Conservation (phyloP, 78 protist species). For the Pigoraptor vietnamica region DNA sequence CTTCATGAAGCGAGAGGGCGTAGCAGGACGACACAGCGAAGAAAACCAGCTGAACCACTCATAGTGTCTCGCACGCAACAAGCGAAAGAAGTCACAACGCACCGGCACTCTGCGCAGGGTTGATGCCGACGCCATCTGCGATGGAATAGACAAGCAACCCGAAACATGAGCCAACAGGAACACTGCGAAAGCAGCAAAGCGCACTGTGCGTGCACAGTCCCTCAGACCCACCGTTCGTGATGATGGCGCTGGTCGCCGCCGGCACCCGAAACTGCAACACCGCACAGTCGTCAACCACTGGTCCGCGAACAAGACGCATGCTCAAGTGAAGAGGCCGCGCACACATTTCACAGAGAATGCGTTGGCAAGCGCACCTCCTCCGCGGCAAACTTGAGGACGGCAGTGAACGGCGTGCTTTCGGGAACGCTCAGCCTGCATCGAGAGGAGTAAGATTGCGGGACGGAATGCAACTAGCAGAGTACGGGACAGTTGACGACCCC, state of each 20-base stretch:
- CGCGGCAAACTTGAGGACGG: constrained; percentile 80
- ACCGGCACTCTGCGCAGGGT: constrained; percentile 79
- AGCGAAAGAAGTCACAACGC: neutral
- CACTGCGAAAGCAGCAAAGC: neutral
- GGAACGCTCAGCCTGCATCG: constrained; percentile 65
- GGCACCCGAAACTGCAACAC: constrained; percentile 63
- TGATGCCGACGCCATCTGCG: constrained; percentile 85
- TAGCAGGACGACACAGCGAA: no score
- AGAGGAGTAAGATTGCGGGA: no score
- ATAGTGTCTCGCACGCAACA: no score
- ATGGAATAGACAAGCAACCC: neutral
- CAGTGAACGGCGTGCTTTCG: constrained; percentile 86
- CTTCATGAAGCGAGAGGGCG: no score
- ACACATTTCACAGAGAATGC: neutral
- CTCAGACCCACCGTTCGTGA: constrained; percentile 50
- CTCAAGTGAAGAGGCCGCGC: neutral
- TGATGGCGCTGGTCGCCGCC: constrained; percentile 60
- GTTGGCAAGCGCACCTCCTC: constrained; percentile 55
- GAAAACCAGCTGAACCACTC: neutral
- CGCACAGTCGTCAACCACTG: neutral
- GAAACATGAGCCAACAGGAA: neutral
- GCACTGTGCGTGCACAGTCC: no score
- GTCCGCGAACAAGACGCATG: neutral
- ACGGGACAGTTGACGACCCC: no score
- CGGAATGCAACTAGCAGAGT: no score